Percentiles rank a stretch among this genome's conserved stretches.
phyloP scores from a whole-genome alignment of 108 stramenopile species.

The Cyclotella cryptica region DNA sequence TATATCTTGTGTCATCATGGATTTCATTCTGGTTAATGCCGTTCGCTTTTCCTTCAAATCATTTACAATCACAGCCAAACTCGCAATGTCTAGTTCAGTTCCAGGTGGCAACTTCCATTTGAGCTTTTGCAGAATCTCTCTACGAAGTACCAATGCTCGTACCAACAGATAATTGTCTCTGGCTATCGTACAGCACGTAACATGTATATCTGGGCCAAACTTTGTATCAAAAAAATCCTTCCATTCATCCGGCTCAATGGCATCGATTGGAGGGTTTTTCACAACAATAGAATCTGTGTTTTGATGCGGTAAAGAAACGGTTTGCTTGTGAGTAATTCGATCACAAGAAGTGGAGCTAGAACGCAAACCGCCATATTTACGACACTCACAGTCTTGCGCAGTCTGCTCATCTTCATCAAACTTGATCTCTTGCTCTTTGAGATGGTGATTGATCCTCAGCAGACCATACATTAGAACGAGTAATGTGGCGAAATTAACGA shows the following conservation, averaged over 20 bases:
- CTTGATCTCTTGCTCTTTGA: conserved; percentile 2
- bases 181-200: not conserved
- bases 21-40: not conserved
- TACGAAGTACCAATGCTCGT: not conserved
- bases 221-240: not conserved
- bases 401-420: not conserved
- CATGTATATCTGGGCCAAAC: conserved; percentile 1
- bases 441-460: not conserved
- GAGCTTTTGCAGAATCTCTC: conserved; percentile 1
- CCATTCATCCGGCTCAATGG: not conserved
- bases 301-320: no score
- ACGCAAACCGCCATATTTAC: no score
- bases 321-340: no score
- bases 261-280: not conserved
- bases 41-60: not conserved
- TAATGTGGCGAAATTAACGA: not conserved
- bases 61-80: not conserved
- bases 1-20: not conserved
- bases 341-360: no score
- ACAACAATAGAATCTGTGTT: not conserved
- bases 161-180: not conserved
- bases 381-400: conserved; percentile 3
- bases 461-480: not conserved
- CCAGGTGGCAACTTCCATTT: not conserved
- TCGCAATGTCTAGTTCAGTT: not conserved